Evolutionary conservation across 2,329 filamentous ascomycete genomes (phyloP).

Genomic region (Pezicula radicicola): DNA sequence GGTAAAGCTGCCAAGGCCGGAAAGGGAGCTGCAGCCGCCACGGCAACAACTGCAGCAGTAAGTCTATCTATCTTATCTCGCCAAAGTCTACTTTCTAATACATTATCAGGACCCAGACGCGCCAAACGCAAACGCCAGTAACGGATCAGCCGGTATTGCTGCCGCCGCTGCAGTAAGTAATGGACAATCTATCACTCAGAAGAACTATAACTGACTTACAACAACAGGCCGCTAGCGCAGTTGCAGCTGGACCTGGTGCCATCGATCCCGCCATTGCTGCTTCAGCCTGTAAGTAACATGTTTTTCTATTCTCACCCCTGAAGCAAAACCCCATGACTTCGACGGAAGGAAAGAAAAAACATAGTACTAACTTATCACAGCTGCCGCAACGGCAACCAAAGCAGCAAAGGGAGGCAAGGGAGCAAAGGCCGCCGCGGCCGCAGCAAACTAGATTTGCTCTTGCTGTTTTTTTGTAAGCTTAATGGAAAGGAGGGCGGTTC

Average conservation of each 20-base stretch:
- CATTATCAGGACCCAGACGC: too few relatives aligned
- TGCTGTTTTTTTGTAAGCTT: background rate
- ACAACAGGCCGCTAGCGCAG: background rate
- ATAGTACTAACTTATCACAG: background rate
- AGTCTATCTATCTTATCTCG: too few relatives aligned
- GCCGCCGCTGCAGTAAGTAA: conserved; percentile 2
- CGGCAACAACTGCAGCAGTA: background rate
- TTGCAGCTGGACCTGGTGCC: background rate
- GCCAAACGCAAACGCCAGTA: background rate
- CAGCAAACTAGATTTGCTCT: background rate
- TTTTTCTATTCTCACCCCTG: too few relatives aligned
- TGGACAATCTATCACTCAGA: background rate
- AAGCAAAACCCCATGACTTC: too few relatives aligned
- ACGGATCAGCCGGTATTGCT: conserved; percentile 7
- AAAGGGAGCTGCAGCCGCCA: background rate
- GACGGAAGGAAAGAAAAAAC: too few relatives aligned
- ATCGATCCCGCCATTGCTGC: too few relatives aligned
- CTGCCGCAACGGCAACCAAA: background rate
- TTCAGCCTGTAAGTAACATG: too few relatives aligned
- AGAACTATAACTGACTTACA: background rate
- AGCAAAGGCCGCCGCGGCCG: background rate
- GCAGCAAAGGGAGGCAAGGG: background rate
- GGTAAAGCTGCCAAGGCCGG: background rate
- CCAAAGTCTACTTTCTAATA: too few relatives aligned
- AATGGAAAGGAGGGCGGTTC: background rate